phyloP scores from a whole-genome alignment of 495 filamentous ascomycete genomes.

The Penicillium pulvis region DNA sequence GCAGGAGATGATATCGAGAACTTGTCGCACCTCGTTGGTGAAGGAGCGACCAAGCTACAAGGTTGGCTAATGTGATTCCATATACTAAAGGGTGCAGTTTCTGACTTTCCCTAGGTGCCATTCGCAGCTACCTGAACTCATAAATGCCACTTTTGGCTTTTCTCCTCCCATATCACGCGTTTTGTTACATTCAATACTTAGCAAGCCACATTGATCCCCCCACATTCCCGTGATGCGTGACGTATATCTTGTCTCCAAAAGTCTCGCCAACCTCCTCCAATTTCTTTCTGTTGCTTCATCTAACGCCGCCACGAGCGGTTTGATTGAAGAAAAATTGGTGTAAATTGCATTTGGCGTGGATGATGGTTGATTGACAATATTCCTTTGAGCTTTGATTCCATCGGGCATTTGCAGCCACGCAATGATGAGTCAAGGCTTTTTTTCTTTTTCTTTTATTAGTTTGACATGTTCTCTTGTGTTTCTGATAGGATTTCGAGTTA shows the following conservation, averaged over 20 bases:
- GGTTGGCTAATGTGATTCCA: constrained; percentile 42
- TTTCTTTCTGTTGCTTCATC: constrained; percentile 8
- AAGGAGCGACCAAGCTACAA: constrained; percentile 81
- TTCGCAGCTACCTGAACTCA: constrained; percentile 79
- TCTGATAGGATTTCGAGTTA: constrained; percentile 20
- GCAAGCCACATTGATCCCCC: constrained; percentile 27
- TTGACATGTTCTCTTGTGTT: constrained; percentile 15
- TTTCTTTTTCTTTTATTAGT: constrained; percentile 7
- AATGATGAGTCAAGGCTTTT: constrained; percentile 13
- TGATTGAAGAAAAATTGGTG: constrained; percentile 14
- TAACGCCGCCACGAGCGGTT: constrained; percentile 2
- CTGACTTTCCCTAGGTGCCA: constrained; percentile 55
- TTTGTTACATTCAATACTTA: constrained; percentile 27
- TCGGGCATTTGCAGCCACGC: constrained; percentile 16
- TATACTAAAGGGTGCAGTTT: neutral
- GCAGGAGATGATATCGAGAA: constrained; percentile 95
- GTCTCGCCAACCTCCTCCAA: constrained; percentile 7
- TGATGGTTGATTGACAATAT: constrained; percentile 15
- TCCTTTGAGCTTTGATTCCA: constrained; percentile 4
- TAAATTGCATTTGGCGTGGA: constrained; percentile 16
- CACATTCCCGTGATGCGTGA: constrained; percentile 22
- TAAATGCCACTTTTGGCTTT: constrained; percentile 33
- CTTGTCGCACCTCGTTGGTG: constrained; percentile 74
- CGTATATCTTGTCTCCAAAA: constrained; percentile 21
- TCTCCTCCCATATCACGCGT: constrained; percentile 13